Conservation (phyloP, 768 basidiomycete species). For the Inosperma sp. region DNA sequence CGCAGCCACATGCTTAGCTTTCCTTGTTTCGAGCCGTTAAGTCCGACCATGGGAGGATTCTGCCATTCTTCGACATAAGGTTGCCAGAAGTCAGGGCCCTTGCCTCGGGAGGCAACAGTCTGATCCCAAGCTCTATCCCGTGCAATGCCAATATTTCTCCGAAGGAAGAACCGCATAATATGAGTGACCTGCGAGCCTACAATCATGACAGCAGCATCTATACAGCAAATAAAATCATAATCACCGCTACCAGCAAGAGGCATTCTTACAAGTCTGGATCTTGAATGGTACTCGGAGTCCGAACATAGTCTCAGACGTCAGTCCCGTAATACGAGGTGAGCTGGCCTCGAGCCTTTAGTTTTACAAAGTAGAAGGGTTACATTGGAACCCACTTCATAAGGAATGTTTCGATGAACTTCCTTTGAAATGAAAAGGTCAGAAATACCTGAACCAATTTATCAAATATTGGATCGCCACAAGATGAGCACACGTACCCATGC, state of each 20-base stretch:
- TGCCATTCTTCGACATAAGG: constrained; percentile 83
- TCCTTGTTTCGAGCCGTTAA: constrained; percentile 26
- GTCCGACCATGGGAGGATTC: constrained; percentile 42
- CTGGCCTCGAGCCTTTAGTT: constrained; percentile 27
- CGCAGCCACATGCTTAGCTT: constrained; percentile 33
- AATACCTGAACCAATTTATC: constrained; percentile 40
- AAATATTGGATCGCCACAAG: background rate
- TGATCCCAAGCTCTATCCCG: constrained; percentile 75
- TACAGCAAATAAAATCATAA: background rate
- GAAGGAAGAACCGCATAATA: constrained; percentile 79
- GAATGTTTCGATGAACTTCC: constrained; percentile 59
- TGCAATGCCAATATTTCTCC: constrained; percentile 77
- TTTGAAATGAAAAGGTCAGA: constrained; percentile 69
- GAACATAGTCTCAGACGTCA: constrained; percentile 58
- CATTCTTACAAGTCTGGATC: constrained; percentile 59
- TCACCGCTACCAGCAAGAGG: background rate
- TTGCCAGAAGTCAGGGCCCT: constrained; percentile 79
- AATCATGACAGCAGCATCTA: constrained; percentile 73
- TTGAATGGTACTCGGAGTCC: constrained; percentile 64
- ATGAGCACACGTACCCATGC: constrained; percentile 56
- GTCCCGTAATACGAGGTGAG: constrained; percentile 58
- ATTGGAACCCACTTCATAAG: constrained; percentile 49
- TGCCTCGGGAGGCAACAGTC: constrained; percentile 78
- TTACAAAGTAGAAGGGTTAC: background rate
- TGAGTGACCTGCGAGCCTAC: constrained; percentile 68